These are phyloP conservation scores for Zygoascus tannicola DNA, from an alignment of 805 yeast genomes.

Conservation along the genomic window DNA sequence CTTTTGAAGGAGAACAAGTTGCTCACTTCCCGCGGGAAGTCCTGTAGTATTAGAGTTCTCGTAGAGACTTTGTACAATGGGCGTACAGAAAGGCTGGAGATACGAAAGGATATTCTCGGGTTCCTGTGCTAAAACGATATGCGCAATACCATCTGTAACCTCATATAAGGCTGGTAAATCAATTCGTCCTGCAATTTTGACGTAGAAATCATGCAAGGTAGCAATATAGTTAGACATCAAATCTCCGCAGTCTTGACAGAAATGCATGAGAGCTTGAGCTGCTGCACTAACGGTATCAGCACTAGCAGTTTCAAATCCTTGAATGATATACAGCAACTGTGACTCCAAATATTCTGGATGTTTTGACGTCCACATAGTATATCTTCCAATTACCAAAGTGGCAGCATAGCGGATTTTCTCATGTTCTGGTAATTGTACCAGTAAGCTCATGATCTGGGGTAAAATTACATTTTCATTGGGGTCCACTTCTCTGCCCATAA, in stretches of 20 bases:
- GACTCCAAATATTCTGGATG: constrained; percentile 76
- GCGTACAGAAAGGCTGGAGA: constrained; percentile 54
- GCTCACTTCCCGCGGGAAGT: constrained; percentile 27
- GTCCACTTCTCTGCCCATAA: constrained; percentile 89
- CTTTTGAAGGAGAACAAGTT: constrained; percentile 24
- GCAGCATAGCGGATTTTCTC: constrained; percentile 86
- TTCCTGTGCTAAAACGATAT: constrained; percentile 56
- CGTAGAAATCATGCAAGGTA: constrained; percentile 68
- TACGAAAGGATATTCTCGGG: constrained; percentile 42
- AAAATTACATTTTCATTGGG: constrained; percentile 53
- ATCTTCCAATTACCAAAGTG: constrained; percentile 87
- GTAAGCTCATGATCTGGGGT: constrained; percentile 64
- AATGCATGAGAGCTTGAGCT: constrained; percentile 86
- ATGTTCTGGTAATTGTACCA: constrained; percentile 71
- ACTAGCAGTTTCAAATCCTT: constrained; percentile 58
- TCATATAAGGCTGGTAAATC: constrained; percentile 67
- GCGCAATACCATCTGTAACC: constrained; percentile 82
- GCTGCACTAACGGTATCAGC: constrained; percentile 63
- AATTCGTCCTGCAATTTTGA: constrained; percentile 41
- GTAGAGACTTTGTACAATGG: constrained; percentile 39
- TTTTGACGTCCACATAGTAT: constrained; percentile 87
- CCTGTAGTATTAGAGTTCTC: constrained; percentile 14
- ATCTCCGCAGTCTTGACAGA: constrained; percentile 81
- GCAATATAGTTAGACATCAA: constrained; percentile 58
- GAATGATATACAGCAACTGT: constrained; percentile 75